Base-by-base conservation (phyloP, 2,329 filamentous ascomycete genomes). In the Ascochyta viciae-villosae region DNA sequence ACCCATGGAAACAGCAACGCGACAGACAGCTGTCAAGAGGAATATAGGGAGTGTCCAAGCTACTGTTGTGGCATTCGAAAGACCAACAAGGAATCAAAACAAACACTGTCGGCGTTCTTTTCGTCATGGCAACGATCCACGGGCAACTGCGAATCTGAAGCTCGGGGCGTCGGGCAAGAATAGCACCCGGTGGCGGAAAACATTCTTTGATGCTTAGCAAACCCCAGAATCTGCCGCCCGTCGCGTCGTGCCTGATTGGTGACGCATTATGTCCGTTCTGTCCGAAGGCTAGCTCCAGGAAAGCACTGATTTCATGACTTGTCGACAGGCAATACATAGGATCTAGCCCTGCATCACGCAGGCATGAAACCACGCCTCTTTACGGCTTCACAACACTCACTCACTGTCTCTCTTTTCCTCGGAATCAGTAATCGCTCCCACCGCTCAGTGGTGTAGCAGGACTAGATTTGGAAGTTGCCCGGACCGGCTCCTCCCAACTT, bases 141-240 rank as follows among this genome's bases (percentile, higher is more conserved):
- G 26, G 42, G 22, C 31, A 33, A 31, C 27, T 22, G 19, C 47
- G 37, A 29, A 29, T 22, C 42, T 48, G 53, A 51, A 29, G 37
- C 31, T 67, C 65, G 65, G 65, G 13, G 45, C 41, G 39, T 67
- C 65, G 65, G 65, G 24, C 44, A n/a, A 46, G 26, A 57, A 51
- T 40, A 54, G 19, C 42, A 24, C 3, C 65, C 61, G 61, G 66
- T 48, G 60, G 60, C 57, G 56, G 54, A 61, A 55, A 66, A 55
- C 23, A 52, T 60, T 62, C 58, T 63, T 58, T 61, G 60, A 63
- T 62, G 62, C 63, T 63, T 65, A 67, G 66, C 63, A 57, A 66
- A 66, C 67, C 63, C 68, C 67, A 60, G 62, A 59, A 63, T 62
- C 46, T 64, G 62, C 57, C 62, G 53, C 55, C 37, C 37, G 40